Percentiles rank a stretch among this genome's conserved stretches.
Conservation (phyloP, 2,329 filamentous ascomycete species). For the Graphilbum ipis-grandicollis region DNA sequence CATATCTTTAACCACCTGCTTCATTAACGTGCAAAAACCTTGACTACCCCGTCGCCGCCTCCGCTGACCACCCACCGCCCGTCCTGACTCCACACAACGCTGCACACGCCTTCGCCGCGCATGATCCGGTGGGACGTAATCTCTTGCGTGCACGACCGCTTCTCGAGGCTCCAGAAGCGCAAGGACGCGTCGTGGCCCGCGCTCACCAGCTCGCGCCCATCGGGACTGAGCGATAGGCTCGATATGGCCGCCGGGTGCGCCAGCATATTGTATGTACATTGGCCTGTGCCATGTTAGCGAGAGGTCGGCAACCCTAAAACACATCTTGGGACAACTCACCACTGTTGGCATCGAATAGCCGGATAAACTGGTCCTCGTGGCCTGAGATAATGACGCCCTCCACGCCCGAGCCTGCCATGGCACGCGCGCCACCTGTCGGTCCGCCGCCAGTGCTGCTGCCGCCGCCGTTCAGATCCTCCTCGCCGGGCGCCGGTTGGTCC, state of each 20-base stretch:
- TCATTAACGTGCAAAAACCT: conserved; percentile 54
- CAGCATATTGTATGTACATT: conserved; percentile 99
- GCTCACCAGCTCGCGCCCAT: conserved; percentile 85
- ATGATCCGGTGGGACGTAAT: conserved; percentile 86
- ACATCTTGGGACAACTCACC: conserved; percentile 42
- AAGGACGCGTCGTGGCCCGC: conserved; percentile 91
- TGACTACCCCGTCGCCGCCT: conserved; percentile 88
- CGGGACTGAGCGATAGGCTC: conserved; percentile 76
- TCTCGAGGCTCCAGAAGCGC: conserved; percentile 94
- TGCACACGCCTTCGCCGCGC: conserved; percentile 89
- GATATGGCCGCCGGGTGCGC: conserved; percentile 90
- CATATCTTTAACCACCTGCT: too few species aligned
- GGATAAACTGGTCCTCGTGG: conserved; percentile 88
- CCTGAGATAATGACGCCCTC: conserved; percentile 92
- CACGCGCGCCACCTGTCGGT: conserved; percentile 54
- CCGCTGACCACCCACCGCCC: conserved; percentile 88
- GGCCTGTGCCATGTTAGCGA: conserved; percentile 38
- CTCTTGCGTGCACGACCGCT: conserved; percentile 86
- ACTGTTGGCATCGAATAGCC: conserved; percentile 97
- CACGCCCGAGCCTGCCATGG: conserved; percentile 55
- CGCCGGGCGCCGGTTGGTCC: conserved; percentile 55
- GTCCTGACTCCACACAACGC: conserved; percentile 90
- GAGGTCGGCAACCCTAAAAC: background rate
- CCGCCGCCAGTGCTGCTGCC: conserved; percentile 41
- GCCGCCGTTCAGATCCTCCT: conserved; percentile 58